Percentiles rank a stretch among this genome's conserved stretches.
These are phyloP conservation scores for Primulina tabacum DNA, from an alignment of 257 asterid species.

Conservation along the genomic window DNA sequence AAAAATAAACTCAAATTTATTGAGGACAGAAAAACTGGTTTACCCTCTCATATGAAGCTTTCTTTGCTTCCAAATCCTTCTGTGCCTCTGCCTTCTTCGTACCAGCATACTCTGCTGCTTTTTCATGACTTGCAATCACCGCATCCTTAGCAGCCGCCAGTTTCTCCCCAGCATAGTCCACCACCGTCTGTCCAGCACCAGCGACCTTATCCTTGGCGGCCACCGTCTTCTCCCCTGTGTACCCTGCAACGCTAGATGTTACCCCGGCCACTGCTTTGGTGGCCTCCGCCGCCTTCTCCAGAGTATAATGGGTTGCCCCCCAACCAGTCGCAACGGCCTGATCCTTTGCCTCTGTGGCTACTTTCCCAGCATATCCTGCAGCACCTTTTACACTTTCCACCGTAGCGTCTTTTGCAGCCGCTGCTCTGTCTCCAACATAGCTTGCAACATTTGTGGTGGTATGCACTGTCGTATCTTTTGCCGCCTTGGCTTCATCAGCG, in stretches of 20 bases:
- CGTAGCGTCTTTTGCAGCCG: slow-evolving; percentile 42
- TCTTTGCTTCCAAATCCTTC: slow-evolving; percentile 33
- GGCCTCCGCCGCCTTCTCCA: slow-evolving; percentile 57
- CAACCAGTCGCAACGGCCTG: slow-evolving; percentile 66
- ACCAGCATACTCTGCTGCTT: slow-evolving; percentile 65
- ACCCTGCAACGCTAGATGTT: slow-evolving; percentile 52
- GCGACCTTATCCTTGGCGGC: slow-evolving; percentile 59
- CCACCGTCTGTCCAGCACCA: slow-evolving; percentile 54
- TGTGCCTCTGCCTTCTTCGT: slow-evolving; percentile 63
- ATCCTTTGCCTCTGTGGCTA: slow-evolving; percentile 50
- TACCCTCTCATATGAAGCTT: slow-evolving; percentile 32
- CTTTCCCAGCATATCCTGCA: slow-evolving; percentile 49
- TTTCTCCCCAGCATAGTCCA: slow-evolving; percentile 44
- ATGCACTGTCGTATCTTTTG: slow-evolving; percentile 23
- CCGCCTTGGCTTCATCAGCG: slow-evolving; percentile 8
- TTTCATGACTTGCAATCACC: slow-evolving; percentile 53
- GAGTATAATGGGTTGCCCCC: slow-evolving; percentile 69
- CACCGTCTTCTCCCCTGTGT: slow-evolving; percentile 42
- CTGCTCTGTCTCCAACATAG: slow-evolving; percentile 38
- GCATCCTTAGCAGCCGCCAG: slow-evolving; percentile 56
- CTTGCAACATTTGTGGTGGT: slow-evolving; percentile 35
- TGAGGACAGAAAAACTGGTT: neutral
- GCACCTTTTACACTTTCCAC: slow-evolving; percentile 52
- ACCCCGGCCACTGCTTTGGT: slow-evolving; percentile 53
- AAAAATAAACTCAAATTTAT: neutral